These are phyloP conservation scores for Microascus cirrosus DNA, from an alignment of 2,329 filamentous ascomycete genomes.

Conservation along the genomic window DNA sequence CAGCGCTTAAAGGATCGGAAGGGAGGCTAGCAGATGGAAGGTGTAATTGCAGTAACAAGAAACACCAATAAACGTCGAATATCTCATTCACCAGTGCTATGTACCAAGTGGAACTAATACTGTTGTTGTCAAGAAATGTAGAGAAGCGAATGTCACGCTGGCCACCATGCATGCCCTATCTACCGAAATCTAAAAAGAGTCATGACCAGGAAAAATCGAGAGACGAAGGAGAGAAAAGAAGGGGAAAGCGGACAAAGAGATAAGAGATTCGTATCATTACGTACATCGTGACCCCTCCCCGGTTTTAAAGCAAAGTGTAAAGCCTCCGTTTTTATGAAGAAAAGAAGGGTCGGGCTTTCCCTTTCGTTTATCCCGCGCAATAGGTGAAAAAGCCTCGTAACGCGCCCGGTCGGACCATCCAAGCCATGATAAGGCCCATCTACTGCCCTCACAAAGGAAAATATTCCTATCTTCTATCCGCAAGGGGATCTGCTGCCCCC, in stretches of 20 bases:
- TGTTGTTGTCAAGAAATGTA: background rate
- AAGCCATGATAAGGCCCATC: no score
- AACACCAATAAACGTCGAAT: no score
- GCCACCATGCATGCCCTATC: no score
- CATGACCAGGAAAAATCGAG: background rate
- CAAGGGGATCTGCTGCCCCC: background rate
- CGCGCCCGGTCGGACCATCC: no score
- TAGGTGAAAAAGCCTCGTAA: background rate
- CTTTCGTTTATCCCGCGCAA: background rate
- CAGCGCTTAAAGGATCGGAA: no score
- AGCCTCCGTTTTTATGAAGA: no score
- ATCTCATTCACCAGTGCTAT: no score
- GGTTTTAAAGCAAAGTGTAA: background rate
- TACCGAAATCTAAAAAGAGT: conserved; percentile 6
- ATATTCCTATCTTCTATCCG: background rate
- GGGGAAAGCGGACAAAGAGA: background rate
- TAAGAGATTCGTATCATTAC: conserved; percentile 3
- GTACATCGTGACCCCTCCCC: background rate
- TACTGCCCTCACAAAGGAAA: no score
- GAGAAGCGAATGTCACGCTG: background rate
- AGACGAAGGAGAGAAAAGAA: background rate
- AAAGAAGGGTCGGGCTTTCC: background rate
- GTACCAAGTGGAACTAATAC: background rate
- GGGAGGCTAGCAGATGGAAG: no score
- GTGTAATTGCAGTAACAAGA: no score